A percentile compares a stretch with the other conserved stretches of the same genome.
phyloP scores from a whole-genome alignment of 192 early-diverging fungal genomes.

The Podila verticillata region DNA sequence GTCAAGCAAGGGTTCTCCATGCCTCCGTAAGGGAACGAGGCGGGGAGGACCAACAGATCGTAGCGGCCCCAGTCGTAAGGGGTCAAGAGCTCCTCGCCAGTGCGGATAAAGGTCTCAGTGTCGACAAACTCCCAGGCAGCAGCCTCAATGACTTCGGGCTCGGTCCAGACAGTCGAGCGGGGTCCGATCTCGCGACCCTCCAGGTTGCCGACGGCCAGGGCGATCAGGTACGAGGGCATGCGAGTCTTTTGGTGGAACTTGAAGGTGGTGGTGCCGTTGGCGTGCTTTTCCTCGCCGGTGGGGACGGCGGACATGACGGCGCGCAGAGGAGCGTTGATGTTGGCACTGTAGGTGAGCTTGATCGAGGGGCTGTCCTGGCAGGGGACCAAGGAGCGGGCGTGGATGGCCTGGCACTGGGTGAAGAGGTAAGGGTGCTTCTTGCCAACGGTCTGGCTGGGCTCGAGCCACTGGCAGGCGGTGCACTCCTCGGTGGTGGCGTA shows the following conservation, averaged over 20 bases:
- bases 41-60: conserved; percentile 90
- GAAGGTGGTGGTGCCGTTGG: conserved; percentile 67
- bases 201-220: conserved; percentile 93
- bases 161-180: conserved; percentile 95
- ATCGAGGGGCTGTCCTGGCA: conserved; percentile 89
- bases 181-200: conserved; percentile 85
- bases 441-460: conserved; percentile 93
- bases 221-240: conserved; percentile 96
- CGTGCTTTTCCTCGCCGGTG: conserved; percentile 65
- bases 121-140: conserved; percentile 96
- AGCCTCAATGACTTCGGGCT: conserved; percentile 88
- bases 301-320: conserved; percentile 94
- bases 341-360: conserved; percentile 92
- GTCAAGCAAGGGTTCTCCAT: conserved; percentile 99
- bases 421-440: conserved; percentile 95
- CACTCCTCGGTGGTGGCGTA: conserved; percentile 86
- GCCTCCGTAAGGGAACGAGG: conserved; percentile 89
- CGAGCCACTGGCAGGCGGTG: conserved; percentile 93
- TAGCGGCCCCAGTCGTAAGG: conserved; percentile 97
- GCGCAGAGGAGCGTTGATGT: conserved; percentile 81
- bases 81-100: conserved; percentile 78
- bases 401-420: conserved; percentile 96
- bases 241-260: conserved; percentile 86
- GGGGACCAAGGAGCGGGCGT: conserved; percentile 91
- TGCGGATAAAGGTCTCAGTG: conserved; percentile 73